These are phyloP conservation scores for Parastagonospora avenae DNA, from an alignment of 2,329 filamentous ascomycete species.

Conservation along the genomic window DNA sequence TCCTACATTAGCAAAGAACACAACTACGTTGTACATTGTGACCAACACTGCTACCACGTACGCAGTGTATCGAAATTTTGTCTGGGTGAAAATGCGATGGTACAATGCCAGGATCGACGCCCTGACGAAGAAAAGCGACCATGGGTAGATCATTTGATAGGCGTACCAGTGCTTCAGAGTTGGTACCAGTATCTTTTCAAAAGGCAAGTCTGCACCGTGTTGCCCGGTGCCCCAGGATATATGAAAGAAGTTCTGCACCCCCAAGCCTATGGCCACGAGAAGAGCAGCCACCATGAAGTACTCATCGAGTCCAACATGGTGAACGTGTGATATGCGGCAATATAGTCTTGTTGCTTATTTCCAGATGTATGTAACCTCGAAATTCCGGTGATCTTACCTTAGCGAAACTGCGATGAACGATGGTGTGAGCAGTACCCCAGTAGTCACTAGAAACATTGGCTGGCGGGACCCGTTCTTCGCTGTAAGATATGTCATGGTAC, in stretches of 20 bases:
- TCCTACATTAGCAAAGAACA: conserved; percentile 21
- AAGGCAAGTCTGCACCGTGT: conserved; percentile 14
- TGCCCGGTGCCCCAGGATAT: conserved; percentile 9
- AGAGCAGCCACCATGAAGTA: conserved; percentile 21
- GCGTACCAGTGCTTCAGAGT: conserved; percentile 31
- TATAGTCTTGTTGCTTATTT: conserved; percentile 10
- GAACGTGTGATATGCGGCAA: conserved; percentile 12
- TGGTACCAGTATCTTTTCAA: conserved; percentile 14
- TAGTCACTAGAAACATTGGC: conserved; percentile 21
- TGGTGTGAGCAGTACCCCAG: conserved; percentile 15
- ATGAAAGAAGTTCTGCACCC: conserved; percentile 3
- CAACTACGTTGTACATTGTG: conserved; percentile 12
- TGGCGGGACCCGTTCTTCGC: conserved; percentile 22
- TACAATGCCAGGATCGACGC: conserved; percentile 30
- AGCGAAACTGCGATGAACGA: conserved; percentile 10
- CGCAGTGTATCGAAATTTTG: conserved; percentile 9
- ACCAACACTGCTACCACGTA: conserved; percentile 12
- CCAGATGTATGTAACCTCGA: background rate
- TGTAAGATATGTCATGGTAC: conserved; percentile 14
- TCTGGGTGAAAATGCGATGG: conserved; percentile 23
- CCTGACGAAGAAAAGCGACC: conserved; percentile 27
- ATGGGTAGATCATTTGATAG: conserved; percentile 31
- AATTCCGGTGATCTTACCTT: background rate
- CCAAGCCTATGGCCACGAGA: conserved; percentile 3
- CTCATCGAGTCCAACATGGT: conserved; percentile 21